Base-by-base conservation (phyloP, 2,329 filamentous ascomycete species). In the Pestalotiopsis sp. region DNA sequence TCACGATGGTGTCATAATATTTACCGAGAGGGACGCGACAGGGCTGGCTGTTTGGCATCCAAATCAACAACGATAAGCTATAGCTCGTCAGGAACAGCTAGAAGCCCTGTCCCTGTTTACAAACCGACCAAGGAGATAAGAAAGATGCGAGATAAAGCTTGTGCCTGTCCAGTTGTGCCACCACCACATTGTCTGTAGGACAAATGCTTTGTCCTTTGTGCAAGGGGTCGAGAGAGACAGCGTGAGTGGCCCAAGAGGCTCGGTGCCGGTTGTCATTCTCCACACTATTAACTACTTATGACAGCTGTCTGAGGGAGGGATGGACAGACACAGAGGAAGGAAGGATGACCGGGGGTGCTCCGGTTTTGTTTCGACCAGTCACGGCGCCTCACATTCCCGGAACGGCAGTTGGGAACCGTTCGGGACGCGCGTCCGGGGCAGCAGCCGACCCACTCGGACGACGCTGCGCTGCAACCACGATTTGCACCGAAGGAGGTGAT, bases 341-440 rank as follows among this genome's bases (percentile, higher is more conserved):
- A 20, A n/a, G 17, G 9, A n/a, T 52, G 45, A 52, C 45, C 11
- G 62, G 27, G 62, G 62, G 9, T 25, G 38, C 17, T 25, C 25
- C 25, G 49, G 23, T 17, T 45, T 25, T 25, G 49, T 58, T 56
- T 66, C 49, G 25, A 58, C 41, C 63, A 58, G 25, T 66, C 27
- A 36, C 63, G 31, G 41, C 25, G 38, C 38, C 20, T 45, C 17
- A 57, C 45, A 31, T 56, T 45, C 23, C 49, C 27, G 63, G 63
- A 17, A 25, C 63, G 63, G 63, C 25, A 58, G 63, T 66, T 66
- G 63, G 63, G 63, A 57, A 66, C 63, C 20, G 41, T 66, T 66
- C 31, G 63, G 63, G 63, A 57, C n/a, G 14, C 52, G 25, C 27
- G 63, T 17, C 63, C 63, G 49, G 63, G 63, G 20, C 13, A 9